Evolutionary conservation across 371 early-diverging fungal genomes (phyloP), one percentile per base, ranked within the genome.

Genomic region (Lichtheimia ramosa): DNA sequence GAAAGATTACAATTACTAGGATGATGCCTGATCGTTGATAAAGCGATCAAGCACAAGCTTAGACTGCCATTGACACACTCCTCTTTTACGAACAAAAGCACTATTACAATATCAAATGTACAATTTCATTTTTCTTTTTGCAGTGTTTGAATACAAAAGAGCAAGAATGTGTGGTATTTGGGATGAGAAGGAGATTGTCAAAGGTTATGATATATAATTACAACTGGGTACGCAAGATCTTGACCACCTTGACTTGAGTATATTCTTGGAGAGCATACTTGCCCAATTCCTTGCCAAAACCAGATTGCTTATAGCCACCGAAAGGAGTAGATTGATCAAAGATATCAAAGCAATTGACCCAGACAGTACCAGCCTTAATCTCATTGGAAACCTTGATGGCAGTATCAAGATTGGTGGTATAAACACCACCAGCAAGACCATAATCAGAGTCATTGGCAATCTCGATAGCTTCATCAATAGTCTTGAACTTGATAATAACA

Each of bases 381-480:
- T 73, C 80, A 48, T 86, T 85, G 61, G 83, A 81, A 54, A 83
- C 84, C 58, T 69, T 68, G 53, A 86, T 83, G 8, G 91, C 92
- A 40, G 77, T 81, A 56, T 83, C 77, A 43, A 89, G 49, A 66
- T 88, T 79, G 54, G 66, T 76, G 6, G 95, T 90, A 70, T 88
- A 91, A 5, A 96, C 92, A 43, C 92, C 90, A 5, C 93, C 92
- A 10, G 95, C 94, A 41, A 96, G 75, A 1, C 94, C 96, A 74
- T 89, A 96, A 21, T 79, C 78, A 39, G 89, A 86, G 52, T 86
- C 83, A 73, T 93, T 91, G 50, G 94, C 95, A 2, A 82, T 71
- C 42, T 79, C 83, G 27, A 95, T 75, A 5, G 86, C 95, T 60
- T 95, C 94, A n/a, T 93, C 90, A 7, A 89, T 63, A 1, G 78